Evolutionary conservation across 2,329 filamentous ascomycete genomes (phyloP), one percentile per base, ranked within the genome.

Genomic region (Magnaporthiopsis incrustans): DNA sequence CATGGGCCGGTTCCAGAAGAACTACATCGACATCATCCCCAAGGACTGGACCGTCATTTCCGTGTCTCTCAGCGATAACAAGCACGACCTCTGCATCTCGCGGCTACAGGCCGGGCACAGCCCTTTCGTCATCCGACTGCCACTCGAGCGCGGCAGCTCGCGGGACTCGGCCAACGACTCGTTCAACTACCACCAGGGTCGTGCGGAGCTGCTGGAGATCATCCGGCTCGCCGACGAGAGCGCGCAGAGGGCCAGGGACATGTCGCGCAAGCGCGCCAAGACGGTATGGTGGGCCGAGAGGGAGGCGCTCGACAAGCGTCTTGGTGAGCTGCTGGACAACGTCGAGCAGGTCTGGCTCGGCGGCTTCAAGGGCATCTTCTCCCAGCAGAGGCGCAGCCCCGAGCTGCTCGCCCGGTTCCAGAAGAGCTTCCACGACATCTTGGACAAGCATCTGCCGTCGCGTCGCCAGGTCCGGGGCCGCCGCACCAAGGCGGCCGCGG

Each of bases 311-410:
- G 95, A 99, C 72, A 77, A 78, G 38, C 87, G 91, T 12, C 81
- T 99, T 30, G 87, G 86, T 67, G 88, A 90, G 62, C 82, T 99
- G 12, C 81, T 99, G 1, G 81, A 87, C 63, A 96, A 92, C 66
- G 89, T 99, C 56, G 94, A 99, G 75, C 89, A 90, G 66, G 88
- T 95, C 27, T 99, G 95, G 95, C 85, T 99, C 6, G 93, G 94
- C 61, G 95, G 95, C 0, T 99, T 99, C 81, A 89, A 88, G 65
- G 93, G 94, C 22, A 89, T 99, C n/a, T 94, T 99, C 72, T 93
- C 92, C 1, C 89, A 91, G 63, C 75, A 80, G 61, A 75, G 80
- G 60, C 82, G 83, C 53, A 82, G 89, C 26, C 78, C 84, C 1
- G 82, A 87, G 32, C 78, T 91, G 14, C 77, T 98, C 38, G 83